A percentile compares a stretch with the other conserved stretches of the same genome.
Evolutionary conservation across 441 rosid species (phyloP).

Genomic region (Mallotus japonicus): DNA sequence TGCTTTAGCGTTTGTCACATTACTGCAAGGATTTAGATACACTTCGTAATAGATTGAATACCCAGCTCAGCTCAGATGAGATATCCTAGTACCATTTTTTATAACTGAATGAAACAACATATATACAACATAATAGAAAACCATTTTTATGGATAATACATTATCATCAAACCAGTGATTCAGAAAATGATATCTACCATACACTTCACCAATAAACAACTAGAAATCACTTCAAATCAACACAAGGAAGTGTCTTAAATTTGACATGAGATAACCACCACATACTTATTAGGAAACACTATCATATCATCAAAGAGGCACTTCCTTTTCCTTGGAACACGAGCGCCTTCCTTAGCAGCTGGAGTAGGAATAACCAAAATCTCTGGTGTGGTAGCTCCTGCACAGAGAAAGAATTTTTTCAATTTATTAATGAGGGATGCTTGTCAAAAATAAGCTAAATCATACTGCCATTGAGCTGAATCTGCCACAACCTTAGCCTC

Average conservation of each 20-base stretch:
- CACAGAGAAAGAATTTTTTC: constrained; percentile 18
- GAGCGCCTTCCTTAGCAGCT: constrained; percentile 50
- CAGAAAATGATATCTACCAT: background rate
- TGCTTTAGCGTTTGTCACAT: background rate
- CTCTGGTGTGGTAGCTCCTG: constrained; percentile 48
- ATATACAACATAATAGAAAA: background rate
- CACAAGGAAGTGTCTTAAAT: background rate
- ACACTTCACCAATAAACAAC: background rate
- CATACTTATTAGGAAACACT: constrained; percentile 64
- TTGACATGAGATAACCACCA: background rate
- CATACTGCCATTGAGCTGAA: constrained; percentile 4
- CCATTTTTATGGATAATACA: background rate
- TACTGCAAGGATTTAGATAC: background rate
- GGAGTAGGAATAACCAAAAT: constrained; percentile 57
- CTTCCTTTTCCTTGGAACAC: constrained; percentile 50
- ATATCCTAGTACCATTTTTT: background rate
- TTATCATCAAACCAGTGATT: constrained; percentile 2
- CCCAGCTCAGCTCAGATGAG: background rate
- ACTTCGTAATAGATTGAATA: background rate
- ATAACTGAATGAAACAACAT: background rate
- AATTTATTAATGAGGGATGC: background rate
- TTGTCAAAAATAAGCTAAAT: background rate
- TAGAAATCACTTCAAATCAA: background rate
- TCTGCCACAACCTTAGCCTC: background rate
- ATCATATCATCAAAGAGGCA: constrained; percentile 57